phyloP scores from a whole-genome alignment of 2,329 filamentous ascomycete species.

The Aspergillus sp. region DNA sequence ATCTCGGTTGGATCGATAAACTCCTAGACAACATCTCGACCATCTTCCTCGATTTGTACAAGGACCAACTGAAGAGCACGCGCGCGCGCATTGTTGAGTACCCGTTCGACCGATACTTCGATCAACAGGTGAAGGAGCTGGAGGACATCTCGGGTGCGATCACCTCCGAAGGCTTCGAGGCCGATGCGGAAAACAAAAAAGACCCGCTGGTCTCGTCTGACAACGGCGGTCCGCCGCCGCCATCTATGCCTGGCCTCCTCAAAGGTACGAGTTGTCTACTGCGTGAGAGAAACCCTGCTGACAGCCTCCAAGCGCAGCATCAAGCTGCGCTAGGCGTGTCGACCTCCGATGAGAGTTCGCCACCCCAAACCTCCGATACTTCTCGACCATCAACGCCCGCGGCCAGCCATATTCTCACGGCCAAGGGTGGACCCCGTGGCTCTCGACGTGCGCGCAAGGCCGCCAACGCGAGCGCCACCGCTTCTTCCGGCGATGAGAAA shows the following conservation, averaged over 20 bases:
- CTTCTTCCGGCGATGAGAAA: slow-evolving; percentile 81
- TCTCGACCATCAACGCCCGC: slow-evolving; percentile 77
- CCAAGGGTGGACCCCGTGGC: slow-evolving; percentile 70
- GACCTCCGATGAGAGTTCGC: slow-evolving; percentile 67
- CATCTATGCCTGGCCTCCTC: slow-evolving; percentile 52
- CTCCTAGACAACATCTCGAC: slow-evolving; percentile 92
- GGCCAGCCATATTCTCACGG: slow-evolving; percentile 66
- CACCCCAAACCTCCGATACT: slow-evolving; percentile 67
- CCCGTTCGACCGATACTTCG: slow-evolving; percentile 89
- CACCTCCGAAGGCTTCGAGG: slow-evolving; percentile 47
- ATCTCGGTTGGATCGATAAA: slow-evolving; percentile 95
- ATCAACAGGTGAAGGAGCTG: slow-evolving; percentile 84
- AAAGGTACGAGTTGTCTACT: slow-evolving; percentile 38
- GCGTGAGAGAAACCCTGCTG: slow-evolving; percentile 14
- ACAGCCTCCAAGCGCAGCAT: slow-evolving; percentile 40
- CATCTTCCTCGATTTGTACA: slow-evolving; percentile 88
- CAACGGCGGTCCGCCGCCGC: slow-evolving; percentile 51
- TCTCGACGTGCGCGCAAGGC: slow-evolving; percentile 79
- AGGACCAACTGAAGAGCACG: slow-evolving; percentile 77
- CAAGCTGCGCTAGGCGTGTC: slow-evolving; percentile 42
- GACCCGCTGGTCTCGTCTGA: slow-evolving; percentile 50
- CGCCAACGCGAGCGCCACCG: slow-evolving; percentile 47
- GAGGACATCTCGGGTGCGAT: slow-evolving; percentile 38
- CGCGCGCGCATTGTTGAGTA: slow-evolving; percentile 78
- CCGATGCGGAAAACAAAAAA: slow-evolving; percentile 45